Conservation (phyloP, 148 eudicot species). For the Fagopyrum tataricum region DNA sequence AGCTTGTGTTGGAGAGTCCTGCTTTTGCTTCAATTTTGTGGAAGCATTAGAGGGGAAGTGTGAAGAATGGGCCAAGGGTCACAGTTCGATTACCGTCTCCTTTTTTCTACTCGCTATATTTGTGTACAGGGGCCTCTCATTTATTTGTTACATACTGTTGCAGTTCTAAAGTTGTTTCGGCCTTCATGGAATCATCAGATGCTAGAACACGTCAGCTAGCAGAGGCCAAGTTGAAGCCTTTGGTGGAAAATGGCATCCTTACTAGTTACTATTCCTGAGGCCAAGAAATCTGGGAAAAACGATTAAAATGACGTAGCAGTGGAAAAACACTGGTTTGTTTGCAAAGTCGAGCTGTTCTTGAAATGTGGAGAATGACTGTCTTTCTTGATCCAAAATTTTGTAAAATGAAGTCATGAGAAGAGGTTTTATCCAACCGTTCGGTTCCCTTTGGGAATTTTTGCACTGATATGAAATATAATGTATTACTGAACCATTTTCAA, state of each 20-base stretch:
- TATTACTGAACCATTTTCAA: too few relatives aligned
- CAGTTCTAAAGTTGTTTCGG: slow-evolving; percentile 66
- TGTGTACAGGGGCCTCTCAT: neutral
- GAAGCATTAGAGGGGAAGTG: slow-evolving; percentile 70
- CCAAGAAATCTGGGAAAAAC: slow-evolving; percentile 25
- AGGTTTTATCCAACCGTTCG: too few relatives aligned
- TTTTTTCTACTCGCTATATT: neutral
- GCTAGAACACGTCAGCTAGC: slow-evolving; percentile 39
- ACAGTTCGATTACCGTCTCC: slow-evolving; percentile 37
- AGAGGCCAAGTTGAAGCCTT: slow-evolving; percentile 61
- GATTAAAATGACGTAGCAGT: slow-evolving; percentile 3
- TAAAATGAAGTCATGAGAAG: too few relatives aligned
- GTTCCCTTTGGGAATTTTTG: too few relatives aligned
- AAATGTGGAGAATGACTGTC: too few relatives aligned
- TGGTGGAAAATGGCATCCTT: slow-evolving; percentile 50
- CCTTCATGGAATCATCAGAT: slow-evolving; percentile 66
- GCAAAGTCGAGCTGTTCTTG: neutral
- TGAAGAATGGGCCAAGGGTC: slow-evolving; percentile 68
- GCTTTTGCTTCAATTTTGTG: slow-evolving; percentile 67
- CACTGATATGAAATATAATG: too few relatives aligned
- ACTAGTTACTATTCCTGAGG: slow-evolving; percentile 42
- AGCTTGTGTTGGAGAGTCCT: slow-evolving; percentile 72
- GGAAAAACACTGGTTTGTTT: neutral
- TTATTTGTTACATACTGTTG: neutral
- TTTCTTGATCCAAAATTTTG: too few relatives aligned